These are phyloP conservation scores for Aeschynomene evenia DNA, from an alignment of 306 rosid species.

Conservation along the genomic window DNA sequence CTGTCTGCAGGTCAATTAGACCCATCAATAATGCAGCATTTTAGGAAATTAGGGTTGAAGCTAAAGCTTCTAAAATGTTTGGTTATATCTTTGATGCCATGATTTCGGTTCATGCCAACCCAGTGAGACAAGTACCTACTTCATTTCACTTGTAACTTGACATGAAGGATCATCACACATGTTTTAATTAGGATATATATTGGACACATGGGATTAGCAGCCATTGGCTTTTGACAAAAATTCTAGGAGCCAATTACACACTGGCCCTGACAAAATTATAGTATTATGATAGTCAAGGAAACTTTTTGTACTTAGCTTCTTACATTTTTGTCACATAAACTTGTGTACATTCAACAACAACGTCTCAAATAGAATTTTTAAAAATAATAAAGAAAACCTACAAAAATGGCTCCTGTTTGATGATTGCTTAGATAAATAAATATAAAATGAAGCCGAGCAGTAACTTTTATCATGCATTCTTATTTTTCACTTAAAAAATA, in stretches of 20 bases:
- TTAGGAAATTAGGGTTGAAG: not conserved
- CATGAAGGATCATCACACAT: not conserved
- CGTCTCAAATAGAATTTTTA: not conserved
- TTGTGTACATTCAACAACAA: not conserved
- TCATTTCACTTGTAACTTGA: not conserved
- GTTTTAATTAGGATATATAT: not conserved
- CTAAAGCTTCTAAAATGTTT: not conserved
- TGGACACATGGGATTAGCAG: not conserved
- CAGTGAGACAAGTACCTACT: not conserved
- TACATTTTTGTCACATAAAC: not conserved
- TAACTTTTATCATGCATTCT: no score
- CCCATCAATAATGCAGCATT: conserved; percentile 11
- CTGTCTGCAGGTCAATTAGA: not conserved
- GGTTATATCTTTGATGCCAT: conserved; percentile 10
- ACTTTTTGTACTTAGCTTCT: not conserved
- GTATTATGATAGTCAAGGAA: not conserved
- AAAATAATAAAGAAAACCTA: not conserved
- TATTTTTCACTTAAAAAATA: no score
- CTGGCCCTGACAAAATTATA: not conserved
- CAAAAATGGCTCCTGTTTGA: not conserved
- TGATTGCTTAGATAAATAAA: not conserved
- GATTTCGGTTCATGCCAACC: not conserved
- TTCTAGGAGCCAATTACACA: not conserved
- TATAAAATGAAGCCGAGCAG: not conserved
- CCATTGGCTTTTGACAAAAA: not conserved